Evolutionary conservation across 208 protist genomes (phyloP).

Genomic region (Sergeia podlipaevii): DNA sequence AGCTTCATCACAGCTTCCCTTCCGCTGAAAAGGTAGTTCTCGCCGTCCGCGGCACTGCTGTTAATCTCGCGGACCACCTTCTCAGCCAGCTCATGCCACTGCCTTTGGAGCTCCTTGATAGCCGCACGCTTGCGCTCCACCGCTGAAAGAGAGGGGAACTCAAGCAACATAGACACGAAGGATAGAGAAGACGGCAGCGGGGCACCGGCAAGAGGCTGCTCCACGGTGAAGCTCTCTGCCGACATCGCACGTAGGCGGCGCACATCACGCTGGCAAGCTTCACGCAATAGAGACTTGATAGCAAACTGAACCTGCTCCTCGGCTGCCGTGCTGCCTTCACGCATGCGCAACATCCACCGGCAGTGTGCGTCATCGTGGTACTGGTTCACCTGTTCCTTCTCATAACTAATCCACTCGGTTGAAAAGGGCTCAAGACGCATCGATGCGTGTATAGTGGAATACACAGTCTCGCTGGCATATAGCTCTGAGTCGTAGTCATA

Average conservation of each 20-base stretch:
- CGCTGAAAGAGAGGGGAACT: slow-evolving; percentile 15
- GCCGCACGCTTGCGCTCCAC: slow-evolving; percentile 23
- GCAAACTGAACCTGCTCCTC: slow-evolving; percentile 27
- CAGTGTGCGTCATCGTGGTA: slow-evolving; percentile 18
- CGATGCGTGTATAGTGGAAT: no score
- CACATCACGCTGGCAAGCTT: slow-evolving; percentile 32
- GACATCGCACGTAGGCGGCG: slow-evolving; percentile 21
- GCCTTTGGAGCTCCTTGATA: slow-evolving; percentile 15
- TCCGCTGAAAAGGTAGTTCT: slow-evolving; percentile 31
- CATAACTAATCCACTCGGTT: not conserved
- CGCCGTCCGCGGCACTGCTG: slow-evolving; percentile 18
- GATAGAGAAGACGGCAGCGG: slow-evolving; percentile 2
- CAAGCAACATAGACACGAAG: slow-evolving; percentile 11
- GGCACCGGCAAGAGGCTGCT: slow-evolving; percentile 6
- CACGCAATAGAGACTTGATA: slow-evolving; percentile 25
- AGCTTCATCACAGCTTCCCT: not conserved
- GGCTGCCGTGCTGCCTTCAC: slow-evolving; percentile 1
- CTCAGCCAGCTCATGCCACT: slow-evolving; percentile 29
- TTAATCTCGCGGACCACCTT: slow-evolving; percentile 23
- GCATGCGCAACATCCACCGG: slow-evolving; percentile 24
- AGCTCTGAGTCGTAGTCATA: slow-evolving; percentile 4
- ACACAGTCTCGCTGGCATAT: slow-evolving; percentile 7
- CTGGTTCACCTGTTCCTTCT: no score
- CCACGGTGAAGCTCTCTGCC: slow-evolving; percentile 15
- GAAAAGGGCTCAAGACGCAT: no score